Base-by-base conservation (phyloP, 306 rosid genomes). In the Trifolium fragiferum region DNA sequence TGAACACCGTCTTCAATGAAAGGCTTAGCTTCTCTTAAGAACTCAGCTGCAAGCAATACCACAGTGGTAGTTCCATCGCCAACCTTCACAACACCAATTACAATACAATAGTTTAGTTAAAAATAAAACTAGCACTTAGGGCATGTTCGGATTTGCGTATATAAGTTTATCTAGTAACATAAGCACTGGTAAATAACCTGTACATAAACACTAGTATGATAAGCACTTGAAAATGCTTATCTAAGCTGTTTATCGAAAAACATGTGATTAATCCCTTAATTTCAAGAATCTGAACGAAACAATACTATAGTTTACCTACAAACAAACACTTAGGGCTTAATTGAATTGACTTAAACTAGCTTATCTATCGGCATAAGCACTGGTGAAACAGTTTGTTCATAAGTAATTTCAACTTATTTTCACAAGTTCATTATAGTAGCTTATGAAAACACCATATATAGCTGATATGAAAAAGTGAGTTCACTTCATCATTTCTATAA, bases 41-140 rank as follows among this genome's bases (percentile, higher is more conserved):
- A 95, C 84, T 95, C 99, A 13, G 92, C 96, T 2, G 99, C 99
- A 41, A 95, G 97, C 80, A 95, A 87, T 55, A 95, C 99, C 30
- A 95, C 99, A 18, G 99, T 95, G 15, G 99, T 95, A 68, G 99
- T 95, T 60, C 99, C 99, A 83, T 95, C 99, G 41, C 99, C 99
- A 82, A 95, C 99, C 99, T 95, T 43, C 55, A 81, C 46, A 53
- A 40, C 76, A 77, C 30, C 6, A 55, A 72, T 1, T 32, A 58
- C 10, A 53, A 53, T 2, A 54, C 65, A 19, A 51, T 1, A 10
- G 38, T 19, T 37, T 0, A 47, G 16, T 14, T 13, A 41, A 33
- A 68, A 68, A 23, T 15, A 64, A 8, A 38, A 30, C 33, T 30
- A 30, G 33, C 16, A 7, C 18, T 21, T 21, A 5, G n/a, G 11